Conservation (phyloP, 331 rosid genomes). For the Dryas integrifolia region DNA sequence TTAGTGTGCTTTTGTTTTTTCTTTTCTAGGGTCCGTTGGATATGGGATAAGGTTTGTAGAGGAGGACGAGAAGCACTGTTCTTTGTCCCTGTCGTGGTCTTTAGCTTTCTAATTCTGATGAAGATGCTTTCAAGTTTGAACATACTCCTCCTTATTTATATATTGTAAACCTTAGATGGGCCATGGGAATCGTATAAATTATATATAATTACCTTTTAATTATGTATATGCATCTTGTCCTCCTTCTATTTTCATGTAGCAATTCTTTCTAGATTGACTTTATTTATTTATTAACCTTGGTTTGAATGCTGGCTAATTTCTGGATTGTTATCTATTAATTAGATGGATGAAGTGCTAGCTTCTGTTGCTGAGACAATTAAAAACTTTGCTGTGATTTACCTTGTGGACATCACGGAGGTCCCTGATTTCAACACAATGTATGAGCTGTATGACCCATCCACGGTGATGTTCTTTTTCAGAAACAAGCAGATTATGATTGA, state of each 20-base stretch:
- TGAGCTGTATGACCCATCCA: conserved; percentile 83
- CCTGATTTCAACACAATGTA: conserved; percentile 98
- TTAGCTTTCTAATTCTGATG: too few species aligned
- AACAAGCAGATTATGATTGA: conserved; percentile 99
- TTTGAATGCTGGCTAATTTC: background rate
- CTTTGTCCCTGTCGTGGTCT: too few species aligned
- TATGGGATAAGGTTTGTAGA: too few species aligned
- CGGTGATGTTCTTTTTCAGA: conserved; percentile 91
- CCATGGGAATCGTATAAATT: background rate
- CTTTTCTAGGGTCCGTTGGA: too few species aligned
- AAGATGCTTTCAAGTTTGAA: background rate
- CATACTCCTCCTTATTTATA: background rate
- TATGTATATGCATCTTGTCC: background rate
- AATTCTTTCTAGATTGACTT: background rate
- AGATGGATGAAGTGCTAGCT: conserved; percentile 96
- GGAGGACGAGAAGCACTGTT: too few species aligned
- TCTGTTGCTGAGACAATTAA: conserved; percentile 82
- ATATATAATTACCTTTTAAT: background rate
- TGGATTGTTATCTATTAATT: background rate
- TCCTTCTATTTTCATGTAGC: background rate
- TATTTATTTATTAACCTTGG: background rate
- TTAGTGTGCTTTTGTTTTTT: too few species aligned
- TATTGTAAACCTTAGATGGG: background rate
- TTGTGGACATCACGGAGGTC: conserved; percentile 88
- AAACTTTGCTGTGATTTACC: conserved; percentile 82